These are phyloP conservation scores for Marasmius tenuissimus DNA, from an alignment of 1,284 basidiomycete genomes.

Conservation along the genomic window DNA sequence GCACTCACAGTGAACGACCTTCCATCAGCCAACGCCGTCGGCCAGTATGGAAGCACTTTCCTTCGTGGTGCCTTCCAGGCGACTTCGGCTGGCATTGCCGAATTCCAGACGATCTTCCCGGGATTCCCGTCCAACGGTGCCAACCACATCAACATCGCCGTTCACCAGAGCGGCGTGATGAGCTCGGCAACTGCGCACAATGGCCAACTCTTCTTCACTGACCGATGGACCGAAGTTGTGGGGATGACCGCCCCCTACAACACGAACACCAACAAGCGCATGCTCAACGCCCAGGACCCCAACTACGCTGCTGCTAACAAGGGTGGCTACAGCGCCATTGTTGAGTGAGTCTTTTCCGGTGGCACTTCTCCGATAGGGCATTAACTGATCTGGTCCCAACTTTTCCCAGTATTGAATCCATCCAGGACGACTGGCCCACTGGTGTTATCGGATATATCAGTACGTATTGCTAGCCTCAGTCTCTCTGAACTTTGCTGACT, in stretches of 20 bases:
- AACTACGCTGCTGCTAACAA: slow-evolving; percentile 26
- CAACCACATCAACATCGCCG: slow-evolving; percentile 33
- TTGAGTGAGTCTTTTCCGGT: slow-evolving; percentile 23
- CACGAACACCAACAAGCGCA: slow-evolving; percentile 30
- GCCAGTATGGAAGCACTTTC: slow-evolving; percentile 39
- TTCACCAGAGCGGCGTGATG: slow-evolving; percentile 20
- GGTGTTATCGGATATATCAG: slow-evolving; percentile 15
- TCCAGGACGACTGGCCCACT: slow-evolving; percentile 11
- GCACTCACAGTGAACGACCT: not conserved
- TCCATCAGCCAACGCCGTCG: slow-evolving; percentile 34
- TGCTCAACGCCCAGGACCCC: slow-evolving; percentile 31
- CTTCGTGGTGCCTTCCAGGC: slow-evolving; percentile 52
- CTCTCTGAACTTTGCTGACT: not conserved
- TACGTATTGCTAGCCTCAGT: not conserved
- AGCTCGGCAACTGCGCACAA: slow-evolving; percentile 22
- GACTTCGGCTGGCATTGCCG: slow-evolving; percentile 49
- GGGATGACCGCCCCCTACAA: slow-evolving; percentile 27
- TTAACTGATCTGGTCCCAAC: not conserved
- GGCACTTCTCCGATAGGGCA: not conserved
- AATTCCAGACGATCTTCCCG: slow-evolving; percentile 56
- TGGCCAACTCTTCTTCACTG: slow-evolving; percentile 40
- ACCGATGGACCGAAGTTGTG: slow-evolving; percentile 36
- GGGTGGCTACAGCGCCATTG: slow-evolving; percentile 30
- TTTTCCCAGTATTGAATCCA: slow-evolving; percentile 3
- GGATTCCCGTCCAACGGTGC: slow-evolving; percentile 35